Evolutionary conservation across 176 grass and related monocot genomes (phyloP).

Genomic region (Thinopyrum elongatum): DNA sequence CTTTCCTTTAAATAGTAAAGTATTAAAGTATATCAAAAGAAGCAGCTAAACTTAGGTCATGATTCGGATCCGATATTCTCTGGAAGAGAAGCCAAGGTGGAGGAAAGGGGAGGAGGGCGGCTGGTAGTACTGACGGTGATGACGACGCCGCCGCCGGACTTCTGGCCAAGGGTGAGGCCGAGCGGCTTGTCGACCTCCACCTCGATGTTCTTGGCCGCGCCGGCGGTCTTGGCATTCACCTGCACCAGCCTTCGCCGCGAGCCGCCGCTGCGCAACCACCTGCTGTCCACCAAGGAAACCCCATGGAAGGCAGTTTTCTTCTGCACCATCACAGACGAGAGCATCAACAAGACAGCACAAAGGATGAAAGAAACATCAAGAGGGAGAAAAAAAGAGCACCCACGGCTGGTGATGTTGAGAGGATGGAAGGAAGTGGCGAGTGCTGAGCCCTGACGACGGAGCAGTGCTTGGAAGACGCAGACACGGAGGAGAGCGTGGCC

Average conservation of each 20-base stretch:
- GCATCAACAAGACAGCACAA: neutral
- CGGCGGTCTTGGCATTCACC: slow-evolving; percentile 66
- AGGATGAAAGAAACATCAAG: neutral
- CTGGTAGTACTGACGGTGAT: slow-evolving; percentile 58
- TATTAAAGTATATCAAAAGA: too few relatives aligned
- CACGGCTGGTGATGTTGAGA: slow-evolving; percentile 43
- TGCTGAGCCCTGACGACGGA: slow-evolving; percentile 31
- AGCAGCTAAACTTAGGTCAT: neutral
- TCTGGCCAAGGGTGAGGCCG: slow-evolving; percentile 84
- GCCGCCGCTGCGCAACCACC: neutral
- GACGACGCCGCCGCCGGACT: slow-evolving; percentile 72
- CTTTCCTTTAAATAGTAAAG: neutral
- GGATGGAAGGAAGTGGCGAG: slow-evolving; percentile 18
- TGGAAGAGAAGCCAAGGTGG: slow-evolving; percentile 1
- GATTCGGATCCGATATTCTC: slow-evolving; percentile 5
- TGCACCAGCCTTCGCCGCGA: slow-evolving; percentile 42
- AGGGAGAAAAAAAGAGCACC: neutral
- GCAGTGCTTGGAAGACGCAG: slow-evolving; percentile 54
- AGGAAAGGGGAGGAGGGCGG: neutral
- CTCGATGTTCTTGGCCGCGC: slow-evolving; percentile 81
- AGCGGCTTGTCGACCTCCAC: slow-evolving; percentile 97
- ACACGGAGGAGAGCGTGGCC: slow-evolving; percentile 53
- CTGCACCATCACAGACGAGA: slow-evolving; percentile 33
- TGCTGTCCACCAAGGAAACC: slow-evolving; percentile 47
- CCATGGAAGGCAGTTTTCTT: slow-evolving; percentile 76